Conservation (phyloP, 768 basidiomycete species). For the Kwoniella shandongensis region DNA sequence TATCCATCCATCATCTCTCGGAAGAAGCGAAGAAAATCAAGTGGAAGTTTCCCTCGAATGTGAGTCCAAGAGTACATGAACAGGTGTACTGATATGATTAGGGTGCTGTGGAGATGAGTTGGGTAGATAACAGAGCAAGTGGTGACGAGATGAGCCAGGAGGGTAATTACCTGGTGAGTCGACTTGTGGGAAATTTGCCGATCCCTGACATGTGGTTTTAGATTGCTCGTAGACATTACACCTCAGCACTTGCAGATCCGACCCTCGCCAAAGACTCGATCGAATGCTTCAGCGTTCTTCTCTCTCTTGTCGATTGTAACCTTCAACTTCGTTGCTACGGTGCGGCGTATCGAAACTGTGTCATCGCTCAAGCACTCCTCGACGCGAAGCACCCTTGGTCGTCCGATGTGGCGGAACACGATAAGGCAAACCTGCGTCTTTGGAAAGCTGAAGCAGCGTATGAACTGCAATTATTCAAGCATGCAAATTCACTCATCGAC, state of each 20-base stretch:
- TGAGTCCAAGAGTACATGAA: too few species aligned
- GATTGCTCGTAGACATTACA: constrained; percentile 4
- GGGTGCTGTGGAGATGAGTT: background rate
- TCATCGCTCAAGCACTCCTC: background rate
- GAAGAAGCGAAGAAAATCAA: background rate
- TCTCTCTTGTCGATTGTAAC: background rate
- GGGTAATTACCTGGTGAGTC: background rate
- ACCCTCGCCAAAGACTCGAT: too few species aligned
- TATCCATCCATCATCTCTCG: background rate
- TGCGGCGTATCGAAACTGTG: constrained; percentile 12
- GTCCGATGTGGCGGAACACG: too few species aligned
- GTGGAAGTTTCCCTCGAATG: background rate
- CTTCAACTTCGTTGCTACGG: background rate
- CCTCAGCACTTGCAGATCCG: background rate
- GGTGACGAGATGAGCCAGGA: constrained; percentile 3
- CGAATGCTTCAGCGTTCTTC: background rate
- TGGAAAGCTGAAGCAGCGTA: too few species aligned
- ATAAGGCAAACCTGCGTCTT: too few species aligned
- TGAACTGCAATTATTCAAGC: too few species aligned
- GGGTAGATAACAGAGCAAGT: background rate
- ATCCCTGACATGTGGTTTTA: background rate
- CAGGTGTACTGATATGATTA: too few species aligned
- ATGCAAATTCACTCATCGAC: too few species aligned
- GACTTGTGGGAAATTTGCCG: too few species aligned
- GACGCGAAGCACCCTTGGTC: too few species aligned